A percentile compares a stretch with the other conserved stretches of the same genome.
Evolutionary conservation across 495 filamentous ascomycete genomes (phyloP).

Genomic region (Tetracladium marchalianum): DNA sequence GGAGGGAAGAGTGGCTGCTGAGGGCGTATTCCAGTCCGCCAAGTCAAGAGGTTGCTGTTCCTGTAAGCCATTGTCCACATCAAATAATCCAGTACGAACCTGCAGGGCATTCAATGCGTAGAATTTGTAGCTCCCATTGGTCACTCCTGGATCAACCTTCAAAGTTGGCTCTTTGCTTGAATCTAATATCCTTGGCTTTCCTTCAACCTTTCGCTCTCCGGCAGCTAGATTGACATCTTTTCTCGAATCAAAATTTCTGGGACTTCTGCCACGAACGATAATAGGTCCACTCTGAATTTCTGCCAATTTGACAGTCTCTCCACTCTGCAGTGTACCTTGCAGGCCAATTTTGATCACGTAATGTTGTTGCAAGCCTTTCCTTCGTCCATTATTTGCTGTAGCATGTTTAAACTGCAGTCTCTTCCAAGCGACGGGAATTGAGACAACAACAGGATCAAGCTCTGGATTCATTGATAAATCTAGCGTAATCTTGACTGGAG

Average conservation of each 20-base stretch:
- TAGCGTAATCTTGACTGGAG: conserved; percentile 47
- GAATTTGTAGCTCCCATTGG: conserved; percentile 13
- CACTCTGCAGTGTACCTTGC: conserved; percentile 46
- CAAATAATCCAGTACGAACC: conserved; percentile 1
- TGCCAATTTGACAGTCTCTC: conserved; percentile 46
- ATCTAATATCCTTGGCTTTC: conserved; percentile 21
- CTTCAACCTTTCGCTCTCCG: conserved; percentile 24
- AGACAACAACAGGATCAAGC: conserved; percentile 62
- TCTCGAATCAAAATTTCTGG: conserved; percentile 58
- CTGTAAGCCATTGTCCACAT: neutral
- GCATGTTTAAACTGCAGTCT: conserved; percentile 86
- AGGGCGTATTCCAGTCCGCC: conserved; percentile 12
- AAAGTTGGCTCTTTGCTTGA: conserved; percentile 1
- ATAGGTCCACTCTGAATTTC: conserved; percentile 57
- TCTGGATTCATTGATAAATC: conserved; percentile 70
- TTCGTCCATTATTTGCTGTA: conserved; percentile 72
- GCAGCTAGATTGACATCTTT: conserved; percentile 52
- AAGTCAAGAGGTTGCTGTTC: conserved; percentile 17
- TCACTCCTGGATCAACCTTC: conserved; percentile 16
- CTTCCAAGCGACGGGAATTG: conserved; percentile 82
- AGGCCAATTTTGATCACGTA: conserved; percentile 58
- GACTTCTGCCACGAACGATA: conserved; percentile 58
- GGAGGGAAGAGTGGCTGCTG: neutral
- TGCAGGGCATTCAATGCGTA: conserved; percentile 16
- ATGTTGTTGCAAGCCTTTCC: conserved; percentile 63